A percentile compares a stretch with the other conserved stretches of the same genome.
Conservation (phyloP, 2,329 filamentous ascomycete genomes). For the Aureobasidium lini region DNA sequence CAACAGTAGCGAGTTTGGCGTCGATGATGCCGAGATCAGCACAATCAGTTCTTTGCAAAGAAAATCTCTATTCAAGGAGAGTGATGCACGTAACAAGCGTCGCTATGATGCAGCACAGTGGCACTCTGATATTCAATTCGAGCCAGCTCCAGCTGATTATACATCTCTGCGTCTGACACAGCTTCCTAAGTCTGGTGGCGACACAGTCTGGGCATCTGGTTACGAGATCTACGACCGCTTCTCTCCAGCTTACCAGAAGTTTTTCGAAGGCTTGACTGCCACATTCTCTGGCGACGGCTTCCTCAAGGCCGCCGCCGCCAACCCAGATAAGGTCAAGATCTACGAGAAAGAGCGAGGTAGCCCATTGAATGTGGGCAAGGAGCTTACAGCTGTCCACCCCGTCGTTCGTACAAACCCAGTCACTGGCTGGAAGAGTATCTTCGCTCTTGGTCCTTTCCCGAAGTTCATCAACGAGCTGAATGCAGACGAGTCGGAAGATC, state of each 20-base stretch:
- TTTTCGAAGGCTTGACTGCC: slow-evolving; percentile 50
- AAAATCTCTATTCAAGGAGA: slow-evolving; percentile 30
- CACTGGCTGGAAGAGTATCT: slow-evolving; percentile 55
- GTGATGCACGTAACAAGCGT: slow-evolving; percentile 20
- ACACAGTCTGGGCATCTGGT: slow-evolving; percentile 37
- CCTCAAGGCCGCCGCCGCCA: slow-evolving; percentile 34
- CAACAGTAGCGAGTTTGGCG: slow-evolving; percentile 36
- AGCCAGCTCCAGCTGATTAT: slow-evolving; percentile 35
- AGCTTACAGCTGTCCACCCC: slow-evolving; percentile 46
- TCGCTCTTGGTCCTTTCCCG: slow-evolving; percentile 32
- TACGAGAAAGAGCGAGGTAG: slow-evolving; percentile 44
- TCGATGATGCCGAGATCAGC: slow-evolving; percentile 31
- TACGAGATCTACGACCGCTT: slow-evolving; percentile 53
- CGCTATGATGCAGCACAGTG: slow-evolving; percentile 31
- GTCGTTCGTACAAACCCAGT: slow-evolving; percentile 56
- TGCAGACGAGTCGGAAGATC: slow-evolving; percentile 34
- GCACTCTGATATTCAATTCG: slow-evolving; percentile 43
- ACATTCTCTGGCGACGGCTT: slow-evolving; percentile 22
- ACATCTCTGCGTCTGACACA: slow-evolving; percentile 31
- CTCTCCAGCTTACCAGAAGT: slow-evolving; percentile 49
- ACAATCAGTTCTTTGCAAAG: slow-evolving; percentile 32
- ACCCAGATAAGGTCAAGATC: slow-evolving; percentile 33
- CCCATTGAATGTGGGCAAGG: slow-evolving; percentile 47
- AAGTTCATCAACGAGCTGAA: slow-evolving; percentile 38
- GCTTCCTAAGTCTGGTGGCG: slow-evolving; percentile 35